phyloP scores from a whole-genome alignment of 345 rosid species.

The Hirschfeldia incana region DNA sequence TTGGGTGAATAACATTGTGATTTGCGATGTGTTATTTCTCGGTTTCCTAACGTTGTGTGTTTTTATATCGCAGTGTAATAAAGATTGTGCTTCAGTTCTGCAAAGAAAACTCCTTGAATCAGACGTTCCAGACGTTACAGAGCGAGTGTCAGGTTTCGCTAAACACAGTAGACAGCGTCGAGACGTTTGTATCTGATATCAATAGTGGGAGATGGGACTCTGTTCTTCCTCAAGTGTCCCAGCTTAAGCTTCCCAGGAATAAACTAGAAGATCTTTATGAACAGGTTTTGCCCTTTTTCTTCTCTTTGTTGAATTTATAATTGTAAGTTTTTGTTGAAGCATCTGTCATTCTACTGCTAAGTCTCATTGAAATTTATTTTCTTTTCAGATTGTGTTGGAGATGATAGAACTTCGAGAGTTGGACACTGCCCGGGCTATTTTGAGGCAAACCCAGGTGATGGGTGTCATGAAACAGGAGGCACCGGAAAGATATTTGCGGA shows the following conservation, averaged over 20 bases:
- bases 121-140: slow-evolving; percentile 91
- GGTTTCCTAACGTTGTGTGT: not conserved
- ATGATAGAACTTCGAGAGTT: slow-evolving; percentile 96
- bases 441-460: slow-evolving; percentile 98
- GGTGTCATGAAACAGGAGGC: slow-evolving; percentile 99
- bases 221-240: slow-evolving; percentile 89
- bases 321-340: not conserved
- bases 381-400: slow-evolving; percentile 81
- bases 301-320: not conserved
- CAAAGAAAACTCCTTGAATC: slow-evolving; percentile 92
- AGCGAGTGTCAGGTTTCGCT: slow-evolving; percentile 94
- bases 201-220: slow-evolving; percentile 91
- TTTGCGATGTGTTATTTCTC: not conserved
- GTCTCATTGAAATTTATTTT: not conserved
- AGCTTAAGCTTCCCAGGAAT: slow-evolving; percentile 90
- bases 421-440: slow-evolving; percentile 94
- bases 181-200: slow-evolving; percentile 86
- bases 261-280: slow-evolving; percentile 89
- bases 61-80: slow-evolving; percentile 62
- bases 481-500: slow-evolving; percentile 90
- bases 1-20: not conserved
- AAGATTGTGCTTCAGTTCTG: slow-evolving; percentile 98
- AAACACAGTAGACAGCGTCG: slow-evolving; percentile 90
- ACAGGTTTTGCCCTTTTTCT: slow-evolving; percentile 54
- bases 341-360: not conserved